Evolutionary conservation across 1,284 basidiomycete genomes (phyloP), one percentile per base, ranked within the genome.

Genomic region (Cutaneotrichosporon sp.): DNA sequence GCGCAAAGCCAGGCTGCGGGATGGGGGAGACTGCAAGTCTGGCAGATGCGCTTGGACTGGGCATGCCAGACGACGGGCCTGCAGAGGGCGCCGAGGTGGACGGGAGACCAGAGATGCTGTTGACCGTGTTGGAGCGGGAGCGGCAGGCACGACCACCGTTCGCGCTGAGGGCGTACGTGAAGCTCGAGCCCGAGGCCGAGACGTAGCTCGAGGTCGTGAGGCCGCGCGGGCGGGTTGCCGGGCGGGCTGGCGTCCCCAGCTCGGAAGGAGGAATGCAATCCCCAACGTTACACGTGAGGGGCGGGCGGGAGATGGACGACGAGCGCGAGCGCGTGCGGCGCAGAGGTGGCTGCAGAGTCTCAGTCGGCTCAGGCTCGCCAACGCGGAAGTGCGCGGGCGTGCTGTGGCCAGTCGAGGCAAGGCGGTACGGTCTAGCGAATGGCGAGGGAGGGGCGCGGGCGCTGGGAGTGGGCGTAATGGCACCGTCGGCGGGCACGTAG

Each of bases 91-190:
- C 5, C 2, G 14, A 10, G 33, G 3, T 38, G 34, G 16, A 18
- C n/a, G 14, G 34, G 2, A 53, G 2, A 1, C 20, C 51, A 22
- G 51, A 22, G 13, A 38, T 9, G 18, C 25, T 25, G 8, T 54
- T 59, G 27, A 51, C 18, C 1, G 64, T 66, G 42, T 60, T 63
- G 13, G 58, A 54, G 13, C 64, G 64, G 31, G 45, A 33, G 27
- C 76, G 62, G 42, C 76, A 70, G 10, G 77, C 77, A 54, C 78
- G 66, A 10, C 79, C 79, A 33, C 78, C 78, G 10, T 74, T 75
- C 4, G 78, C 79, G 14, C 79, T 78, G 6, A 80, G 68, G 0
- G 72, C 75, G 60, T 79, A 80, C 13, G 69, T 66, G 56, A 65
- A 76, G 7, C 67, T 62, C 42, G 63, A 45, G 47, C 62, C 31